Conservation (phyloP, 257 asterid species). For the Solanum lycopersicoides region DNA sequence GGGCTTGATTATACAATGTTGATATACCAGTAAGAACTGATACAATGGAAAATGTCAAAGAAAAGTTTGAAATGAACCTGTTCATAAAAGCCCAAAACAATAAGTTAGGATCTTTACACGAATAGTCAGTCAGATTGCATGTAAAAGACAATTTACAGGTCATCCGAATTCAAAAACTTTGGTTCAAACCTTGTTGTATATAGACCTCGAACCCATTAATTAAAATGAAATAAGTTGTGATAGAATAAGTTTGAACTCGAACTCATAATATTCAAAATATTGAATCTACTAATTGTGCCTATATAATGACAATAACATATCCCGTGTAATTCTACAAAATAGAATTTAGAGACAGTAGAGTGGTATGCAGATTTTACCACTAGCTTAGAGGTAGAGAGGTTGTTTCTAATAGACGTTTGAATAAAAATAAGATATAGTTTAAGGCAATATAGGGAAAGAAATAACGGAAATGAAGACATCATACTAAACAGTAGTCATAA, state of each 20-base stretch:
- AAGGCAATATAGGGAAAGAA: too few relatives aligned
- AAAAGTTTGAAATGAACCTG: constrained; percentile 42
- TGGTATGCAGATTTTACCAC: neutral
- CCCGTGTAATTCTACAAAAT: too few relatives aligned
- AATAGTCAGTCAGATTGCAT: neutral
- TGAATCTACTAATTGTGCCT: neutral
- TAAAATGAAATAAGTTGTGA: neutral
- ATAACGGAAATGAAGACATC: neutral
- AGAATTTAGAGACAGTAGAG: too few relatives aligned
- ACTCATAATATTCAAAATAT: neutral
- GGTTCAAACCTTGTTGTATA: neutral
- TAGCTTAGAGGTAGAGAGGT: neutral
- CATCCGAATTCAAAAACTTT: neutral
- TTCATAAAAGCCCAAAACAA: neutral
- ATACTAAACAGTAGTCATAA: neutral
- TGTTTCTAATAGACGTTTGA: neutral
- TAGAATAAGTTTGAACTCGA: neutral
- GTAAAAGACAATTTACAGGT: neutral
- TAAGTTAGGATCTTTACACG: neutral
- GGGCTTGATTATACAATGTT: constrained; percentile 34
- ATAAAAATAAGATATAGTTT: too few relatives aligned
- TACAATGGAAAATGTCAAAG: constrained; percentile 41
- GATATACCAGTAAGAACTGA: constrained; percentile 34
- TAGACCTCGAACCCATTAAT: neutral
- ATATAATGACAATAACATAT: neutral